phyloP scores from a whole-genome alignment of 2,329 filamentous ascomycete genomes.

The Penicillium sp. region DNA sequence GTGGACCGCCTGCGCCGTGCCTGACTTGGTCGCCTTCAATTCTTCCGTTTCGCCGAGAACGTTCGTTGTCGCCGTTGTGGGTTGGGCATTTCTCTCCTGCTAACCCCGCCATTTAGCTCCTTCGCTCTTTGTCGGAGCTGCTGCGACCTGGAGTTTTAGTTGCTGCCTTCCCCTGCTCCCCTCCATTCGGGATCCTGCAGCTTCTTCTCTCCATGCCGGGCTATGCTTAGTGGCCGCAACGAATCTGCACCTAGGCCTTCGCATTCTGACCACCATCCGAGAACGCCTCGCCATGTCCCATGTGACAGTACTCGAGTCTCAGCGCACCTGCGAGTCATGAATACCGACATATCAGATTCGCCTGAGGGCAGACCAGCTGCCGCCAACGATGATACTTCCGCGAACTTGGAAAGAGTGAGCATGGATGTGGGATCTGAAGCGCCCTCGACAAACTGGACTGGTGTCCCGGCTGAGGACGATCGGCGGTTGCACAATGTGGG shows the following conservation, averaged over 20 bases:
- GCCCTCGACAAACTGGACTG: constrained; percentile 2
- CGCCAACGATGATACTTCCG: constrained; percentile 1
- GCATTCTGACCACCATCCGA: constrained; percentile 1
- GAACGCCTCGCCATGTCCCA: constrained; percentile 20
- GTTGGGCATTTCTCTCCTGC: neutral
- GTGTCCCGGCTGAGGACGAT: constrained; percentile 19
- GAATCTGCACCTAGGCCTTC: constrained; percentile 6
- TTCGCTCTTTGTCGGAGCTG: too few relatives aligned
- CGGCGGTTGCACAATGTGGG: constrained; percentile 22
- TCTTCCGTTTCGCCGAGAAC: neutral
- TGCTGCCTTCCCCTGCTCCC: neutral
- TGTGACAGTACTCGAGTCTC: constrained; percentile 15
- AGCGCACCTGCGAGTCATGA: constrained; percentile 18
- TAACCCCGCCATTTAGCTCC: neutral
- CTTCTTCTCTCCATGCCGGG: constrained; percentile 13
- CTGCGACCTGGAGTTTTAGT: neutral
- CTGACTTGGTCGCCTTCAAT: constrained; percentile 7
- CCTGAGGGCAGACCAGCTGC: constrained; percentile 2
- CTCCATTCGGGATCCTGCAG: constrained; percentile 5
- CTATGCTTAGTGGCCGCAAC: constrained; percentile 18
- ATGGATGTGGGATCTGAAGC: constrained; percentile 4
- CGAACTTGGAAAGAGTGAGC: too few relatives aligned
- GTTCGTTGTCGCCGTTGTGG: neutral
- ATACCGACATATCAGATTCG: constrained; percentile 10
- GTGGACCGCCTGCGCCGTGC: constrained; percentile 11